These are phyloP conservation scores for Pythium phragmitis DNA, from an alignment of 352 stramenopile genomes.

Conservation along the genomic window DNA sequence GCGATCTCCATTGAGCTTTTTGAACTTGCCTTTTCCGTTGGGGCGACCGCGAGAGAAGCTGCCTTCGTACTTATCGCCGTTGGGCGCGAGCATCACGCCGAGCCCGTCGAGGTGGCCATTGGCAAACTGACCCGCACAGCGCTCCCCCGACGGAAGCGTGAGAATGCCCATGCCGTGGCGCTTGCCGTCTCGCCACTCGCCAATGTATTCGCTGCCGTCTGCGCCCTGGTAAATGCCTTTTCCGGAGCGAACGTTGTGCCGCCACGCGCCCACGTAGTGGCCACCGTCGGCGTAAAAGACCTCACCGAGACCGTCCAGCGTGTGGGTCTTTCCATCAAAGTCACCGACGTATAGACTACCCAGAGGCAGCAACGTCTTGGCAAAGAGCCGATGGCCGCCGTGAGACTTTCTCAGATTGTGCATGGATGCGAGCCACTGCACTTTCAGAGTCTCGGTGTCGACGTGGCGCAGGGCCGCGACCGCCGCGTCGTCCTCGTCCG, in stretches of 20 bases:
- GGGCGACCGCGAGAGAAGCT: slow-evolving; percentile 43
- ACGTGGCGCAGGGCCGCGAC: slow-evolving; percentile 17
- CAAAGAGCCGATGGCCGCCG: slow-evolving; percentile 36
- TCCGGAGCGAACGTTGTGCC: slow-evolving; percentile 59
- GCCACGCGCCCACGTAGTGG: slow-evolving; percentile 85
- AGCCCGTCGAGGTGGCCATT: slow-evolving; percentile 76
- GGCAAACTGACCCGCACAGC: slow-evolving; percentile 83
- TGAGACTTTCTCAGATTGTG: slow-evolving; percentile 14
- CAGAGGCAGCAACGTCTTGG: slow-evolving; percentile 61
- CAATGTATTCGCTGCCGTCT: slow-evolving; percentile 59
- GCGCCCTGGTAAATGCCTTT: slow-evolving; percentile 65
- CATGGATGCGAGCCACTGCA: slow-evolving; percentile 57
- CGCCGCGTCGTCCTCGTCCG: slow-evolving; percentile 16
- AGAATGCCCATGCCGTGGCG: slow-evolving; percentile 85
- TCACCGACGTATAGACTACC: slow-evolving; percentile 79
- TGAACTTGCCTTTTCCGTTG: slow-evolving; percentile 63
- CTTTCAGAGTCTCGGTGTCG: slow-evolving; percentile 16
- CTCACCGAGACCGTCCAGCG: slow-evolving; percentile 81
- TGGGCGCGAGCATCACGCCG: slow-evolving; percentile 54
- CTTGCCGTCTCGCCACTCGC: slow-evolving; percentile 69
- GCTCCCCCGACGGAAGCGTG: slow-evolving; percentile 73
- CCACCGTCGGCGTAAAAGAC: slow-evolving; percentile 83
- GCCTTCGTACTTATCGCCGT: slow-evolving; percentile 87
- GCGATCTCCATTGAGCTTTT: slow-evolving; percentile 61
- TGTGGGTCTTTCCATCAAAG: slow-evolving; percentile 41